These are phyloP conservation scores for Colletotrichum spaethianum DNA, from an alignment of 2,329 filamentous ascomycete genomes.

Conservation along the genomic window DNA sequence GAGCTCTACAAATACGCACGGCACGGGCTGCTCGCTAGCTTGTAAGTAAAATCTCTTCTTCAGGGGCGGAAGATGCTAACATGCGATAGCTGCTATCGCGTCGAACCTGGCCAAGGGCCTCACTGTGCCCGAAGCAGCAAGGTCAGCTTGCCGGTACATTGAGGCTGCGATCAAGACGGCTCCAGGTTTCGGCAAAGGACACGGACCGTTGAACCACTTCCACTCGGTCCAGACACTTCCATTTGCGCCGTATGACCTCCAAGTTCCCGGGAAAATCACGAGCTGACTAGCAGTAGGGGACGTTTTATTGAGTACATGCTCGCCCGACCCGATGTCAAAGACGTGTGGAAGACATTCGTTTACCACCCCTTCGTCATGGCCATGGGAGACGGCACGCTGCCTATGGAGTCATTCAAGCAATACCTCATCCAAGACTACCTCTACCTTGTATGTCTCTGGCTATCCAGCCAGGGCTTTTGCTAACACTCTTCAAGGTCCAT, in stretches of 20 bases:
- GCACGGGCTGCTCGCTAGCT: constrained; percentile 93
- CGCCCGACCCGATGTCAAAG: constrained; percentile 79
- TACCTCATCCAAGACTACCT: constrained; percentile 95
- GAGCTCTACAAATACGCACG: constrained; percentile 86
- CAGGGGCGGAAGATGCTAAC: constrained; percentile 7
- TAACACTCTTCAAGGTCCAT: constrained; percentile 71
- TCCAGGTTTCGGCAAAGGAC: constrained; percentile 73
- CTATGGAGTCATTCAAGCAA: constrained; percentile 83
- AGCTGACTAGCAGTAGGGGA: constrained; percentile 63
- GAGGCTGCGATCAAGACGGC: constrained; percentile 79
- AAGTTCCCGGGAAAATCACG: not conserved
- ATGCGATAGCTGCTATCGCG: constrained; percentile 77
- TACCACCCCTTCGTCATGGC: constrained; percentile 86
- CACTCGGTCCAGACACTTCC: constrained; percentile 79
- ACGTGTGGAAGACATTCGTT: constrained; percentile 81
- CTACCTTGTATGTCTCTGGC: constrained; percentile 74
- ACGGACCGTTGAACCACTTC: constrained; percentile 84
- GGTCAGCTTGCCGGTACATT: constrained; percentile 78
- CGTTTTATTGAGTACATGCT: constrained; percentile 89
- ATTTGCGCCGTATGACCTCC: constrained; percentile 70
- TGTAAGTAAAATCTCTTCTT: constrained; percentile 66
- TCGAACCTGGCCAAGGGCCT: constrained; percentile 77
- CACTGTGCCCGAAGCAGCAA: constrained; percentile 72
- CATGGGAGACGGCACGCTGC: constrained; percentile 82
- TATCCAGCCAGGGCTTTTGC: not conserved